phyloP scores from a whole-genome alignment of 2,329 filamentous ascomycete genomes.

The Pestalotiopsis sp. region DNA sequence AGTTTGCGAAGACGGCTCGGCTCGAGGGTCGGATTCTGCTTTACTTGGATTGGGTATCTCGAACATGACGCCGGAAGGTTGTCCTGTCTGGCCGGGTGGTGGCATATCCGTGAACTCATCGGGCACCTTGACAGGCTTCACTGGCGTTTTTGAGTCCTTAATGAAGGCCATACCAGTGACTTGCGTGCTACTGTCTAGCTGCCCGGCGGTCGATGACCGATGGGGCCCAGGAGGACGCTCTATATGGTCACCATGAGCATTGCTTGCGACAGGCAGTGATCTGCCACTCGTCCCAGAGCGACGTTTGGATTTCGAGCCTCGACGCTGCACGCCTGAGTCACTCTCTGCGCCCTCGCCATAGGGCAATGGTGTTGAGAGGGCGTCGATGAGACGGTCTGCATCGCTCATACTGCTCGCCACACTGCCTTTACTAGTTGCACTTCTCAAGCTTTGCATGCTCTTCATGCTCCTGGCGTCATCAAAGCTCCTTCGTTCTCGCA shows the following conservation, averaged over 20 bases:
- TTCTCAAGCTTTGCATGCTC: constrained; percentile 36
- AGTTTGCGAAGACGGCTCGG: not conserved
- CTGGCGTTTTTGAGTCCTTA: constrained; percentile 45
- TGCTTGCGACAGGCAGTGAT: constrained; percentile 15
- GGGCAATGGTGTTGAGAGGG: constrained; percentile 64
- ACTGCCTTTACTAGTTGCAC: constrained; percentile 51
- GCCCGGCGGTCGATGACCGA: constrained; percentile 8
- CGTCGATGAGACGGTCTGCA: constrained; percentile 72
- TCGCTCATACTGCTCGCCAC: constrained; percentile 58
- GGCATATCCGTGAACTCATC: constrained; percentile 46
- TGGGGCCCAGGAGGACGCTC: not conserved
- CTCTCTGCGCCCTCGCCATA: constrained; percentile 38
- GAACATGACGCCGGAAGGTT: constrained; percentile 39
- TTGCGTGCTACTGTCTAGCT: constrained; percentile 21
- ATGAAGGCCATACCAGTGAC: constrained; percentile 41
- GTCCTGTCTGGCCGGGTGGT: constrained; percentile 28
- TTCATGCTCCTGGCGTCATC: constrained; percentile 41
- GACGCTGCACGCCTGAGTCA: constrained; percentile 16
- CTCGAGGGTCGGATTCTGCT: not conserved
- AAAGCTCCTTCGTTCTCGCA: constrained; percentile 33
- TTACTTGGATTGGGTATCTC: constrained; percentile 34
- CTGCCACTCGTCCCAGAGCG: constrained; percentile 15
- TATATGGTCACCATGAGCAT: not conserved
- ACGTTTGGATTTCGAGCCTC: constrained; percentile 18
- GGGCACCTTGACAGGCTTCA: constrained; percentile 50